Evolutionary conservation across 441 rosid species (phyloP).

Genomic region (Corymbia calophylla): DNA sequence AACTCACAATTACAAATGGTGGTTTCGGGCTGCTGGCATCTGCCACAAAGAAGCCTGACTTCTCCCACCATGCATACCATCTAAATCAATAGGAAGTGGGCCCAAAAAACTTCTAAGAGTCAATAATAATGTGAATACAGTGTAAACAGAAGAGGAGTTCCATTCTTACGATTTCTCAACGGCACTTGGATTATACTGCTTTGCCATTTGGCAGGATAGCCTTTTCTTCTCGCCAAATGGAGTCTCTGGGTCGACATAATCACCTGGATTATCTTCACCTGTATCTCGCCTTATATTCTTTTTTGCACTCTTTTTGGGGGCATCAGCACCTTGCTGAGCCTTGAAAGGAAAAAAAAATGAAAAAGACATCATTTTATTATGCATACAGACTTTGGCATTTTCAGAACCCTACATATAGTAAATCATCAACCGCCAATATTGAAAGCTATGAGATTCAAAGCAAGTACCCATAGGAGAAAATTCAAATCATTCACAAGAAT

Average conservation of each 20-base stretch:
- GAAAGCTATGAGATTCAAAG: not conserved
- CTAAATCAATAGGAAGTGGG: constrained; percentile 20
- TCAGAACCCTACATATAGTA: not conserved
- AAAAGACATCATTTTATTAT: not conserved
- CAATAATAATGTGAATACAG: not conserved
- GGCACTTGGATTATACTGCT: constrained; percentile 46
- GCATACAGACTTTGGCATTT: not conserved
- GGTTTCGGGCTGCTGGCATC: constrained; percentile 72
- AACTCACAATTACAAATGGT: constrained; percentile 66
- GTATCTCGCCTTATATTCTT: constrained; percentile 55
- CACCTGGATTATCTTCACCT: constrained; percentile 58
- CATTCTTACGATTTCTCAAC: constrained; percentile 76
- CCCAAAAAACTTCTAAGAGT: not conserved
- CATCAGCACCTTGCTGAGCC: constrained; percentile 33
- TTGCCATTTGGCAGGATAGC: constrained; percentile 75
- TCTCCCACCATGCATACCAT: constrained; percentile 97
- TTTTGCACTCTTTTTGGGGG: constrained; percentile 43
- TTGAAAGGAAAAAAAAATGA: not conserved
- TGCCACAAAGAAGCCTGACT: constrained; percentile 53
- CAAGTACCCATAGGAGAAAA: not conserved
- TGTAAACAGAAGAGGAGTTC: not conserved
- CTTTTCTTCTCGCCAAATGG: constrained; percentile 61
- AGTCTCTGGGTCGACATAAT: constrained; percentile 62
- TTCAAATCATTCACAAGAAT: not conserved
- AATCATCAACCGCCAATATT: not conserved